A percentile compares a stretch with the other conserved stretches of the same genome.
phyloP scores from a whole-genome alignment of 2,329 filamentous ascomycete species.

The Acarospora socialis region DNA sequence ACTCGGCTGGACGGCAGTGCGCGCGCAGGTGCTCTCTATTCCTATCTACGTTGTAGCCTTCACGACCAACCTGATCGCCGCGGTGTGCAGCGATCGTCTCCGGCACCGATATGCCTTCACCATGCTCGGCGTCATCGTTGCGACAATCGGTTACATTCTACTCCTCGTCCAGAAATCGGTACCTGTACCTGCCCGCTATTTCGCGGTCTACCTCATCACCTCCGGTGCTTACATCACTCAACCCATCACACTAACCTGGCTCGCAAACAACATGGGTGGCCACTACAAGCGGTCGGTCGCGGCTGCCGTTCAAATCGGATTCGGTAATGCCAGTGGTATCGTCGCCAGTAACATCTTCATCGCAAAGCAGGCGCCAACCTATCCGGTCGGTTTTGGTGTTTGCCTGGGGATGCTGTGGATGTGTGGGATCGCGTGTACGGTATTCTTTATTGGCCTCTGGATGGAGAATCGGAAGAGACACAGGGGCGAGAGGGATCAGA shows the following conservation, averaged over 20 bases:
- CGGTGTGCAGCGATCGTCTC: conserved; percentile 36
- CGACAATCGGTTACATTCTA: conserved; percentile 41
- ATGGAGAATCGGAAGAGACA: conserved; percentile 24
- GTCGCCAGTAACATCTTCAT: conserved; percentile 40
- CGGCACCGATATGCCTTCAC: conserved; percentile 42
- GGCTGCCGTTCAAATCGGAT: conserved; percentile 37
- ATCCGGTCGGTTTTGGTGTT: conserved; percentile 36
- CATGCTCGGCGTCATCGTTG: conserved; percentile 34
- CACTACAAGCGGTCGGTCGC: conserved; percentile 44
- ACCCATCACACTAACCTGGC: conserved; percentile 42
- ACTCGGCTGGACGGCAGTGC: conserved; percentile 41
- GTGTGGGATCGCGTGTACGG: conserved; percentile 21
- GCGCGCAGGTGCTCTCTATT: conserved; percentile 35
- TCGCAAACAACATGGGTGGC: conserved; percentile 42
- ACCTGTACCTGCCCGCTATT: conserved; percentile 37
- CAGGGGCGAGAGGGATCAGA: conserved; percentile 23
- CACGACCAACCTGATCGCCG: conserved; percentile 37
- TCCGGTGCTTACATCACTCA: conserved; percentile 40
- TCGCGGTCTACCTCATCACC: conserved; percentile 41
- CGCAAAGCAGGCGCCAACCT: conserved; percentile 32
- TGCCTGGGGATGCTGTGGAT: conserved; percentile 35
- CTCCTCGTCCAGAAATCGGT: conserved; percentile 36
- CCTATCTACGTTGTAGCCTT: conserved; percentile 51
- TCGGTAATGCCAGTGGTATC: conserved; percentile 39
- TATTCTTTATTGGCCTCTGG: conserved; percentile 8